Evolutionary conservation across 306 rosid genomes (phyloP).

Genomic region (Trifolium subterraneum): DNA sequence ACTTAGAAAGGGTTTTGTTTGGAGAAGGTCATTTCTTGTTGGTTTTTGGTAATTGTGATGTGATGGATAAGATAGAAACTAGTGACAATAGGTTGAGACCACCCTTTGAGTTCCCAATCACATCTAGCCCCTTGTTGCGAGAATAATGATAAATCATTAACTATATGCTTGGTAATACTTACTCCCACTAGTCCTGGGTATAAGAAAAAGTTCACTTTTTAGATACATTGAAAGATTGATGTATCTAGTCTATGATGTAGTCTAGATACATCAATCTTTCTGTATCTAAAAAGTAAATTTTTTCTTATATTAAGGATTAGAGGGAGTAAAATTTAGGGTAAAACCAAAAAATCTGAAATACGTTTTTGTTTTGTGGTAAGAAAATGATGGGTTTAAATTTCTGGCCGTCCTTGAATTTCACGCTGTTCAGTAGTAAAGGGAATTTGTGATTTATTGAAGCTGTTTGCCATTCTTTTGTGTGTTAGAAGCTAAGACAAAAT

Average conservation of each 20-base stretch:
- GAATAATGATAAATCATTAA: background rate
- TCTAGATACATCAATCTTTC: too few species aligned
- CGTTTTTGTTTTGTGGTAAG: background rate
- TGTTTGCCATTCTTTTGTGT: background rate
- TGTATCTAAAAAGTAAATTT: too few species aligned
- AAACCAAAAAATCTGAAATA: background rate
- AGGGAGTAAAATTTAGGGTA: slow-evolving; percentile 20
- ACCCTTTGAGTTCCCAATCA: slow-evolving; percentile 14
- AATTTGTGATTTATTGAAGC: background rate
- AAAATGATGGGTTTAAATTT: background rate
- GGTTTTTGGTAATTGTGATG: background rate
- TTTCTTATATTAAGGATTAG: too few species aligned
- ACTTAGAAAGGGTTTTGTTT: background rate
- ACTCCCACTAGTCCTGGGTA: too few species aligned
- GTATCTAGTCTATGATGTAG: too few species aligned
- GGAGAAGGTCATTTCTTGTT: background rate
- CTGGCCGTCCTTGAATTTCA: background rate
- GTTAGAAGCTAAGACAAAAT: background rate
- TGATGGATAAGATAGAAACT: slow-evolving; percentile 22
- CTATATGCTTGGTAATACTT: background rate
- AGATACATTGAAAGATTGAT: too few species aligned
- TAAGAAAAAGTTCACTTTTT: too few species aligned
- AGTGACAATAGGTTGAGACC: slow-evolving; percentile 10
- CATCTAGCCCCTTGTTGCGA: background rate
- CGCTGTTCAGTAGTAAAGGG: background rate